phyloP scores from a whole-genome alignment of 169 alveolate genomes.

The Eimeria sp. region DNA sequence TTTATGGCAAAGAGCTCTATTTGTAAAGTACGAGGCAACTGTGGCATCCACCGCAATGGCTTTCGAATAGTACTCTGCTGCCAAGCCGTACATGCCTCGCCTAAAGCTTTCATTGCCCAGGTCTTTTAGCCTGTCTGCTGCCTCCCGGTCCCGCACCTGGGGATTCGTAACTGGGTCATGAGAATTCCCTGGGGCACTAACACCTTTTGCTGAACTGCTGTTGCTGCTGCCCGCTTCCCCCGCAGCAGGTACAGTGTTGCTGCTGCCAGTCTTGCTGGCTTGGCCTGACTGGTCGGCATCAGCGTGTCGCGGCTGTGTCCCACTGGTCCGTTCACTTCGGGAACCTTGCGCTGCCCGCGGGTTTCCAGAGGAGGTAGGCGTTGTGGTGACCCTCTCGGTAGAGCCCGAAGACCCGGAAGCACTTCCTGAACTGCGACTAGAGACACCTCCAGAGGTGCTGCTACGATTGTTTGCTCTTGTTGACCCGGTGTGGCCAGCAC shows the following conservation, averaged over 20 bases:
- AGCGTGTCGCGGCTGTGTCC: not conserved
- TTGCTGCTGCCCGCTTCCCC: slow-evolving; percentile 9
- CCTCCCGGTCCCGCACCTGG: slow-evolving; percentile 42
- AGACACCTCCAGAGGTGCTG: slow-evolving; percentile 10
- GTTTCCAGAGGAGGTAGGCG: slow-evolving; percentile 18
- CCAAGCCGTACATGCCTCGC: slow-evolving; percentile 91
- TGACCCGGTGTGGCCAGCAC: not conserved
- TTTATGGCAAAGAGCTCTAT: slow-evolving; percentile 92
- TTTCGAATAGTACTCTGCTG: slow-evolving; percentile 90
- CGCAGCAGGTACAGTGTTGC: not conserved
- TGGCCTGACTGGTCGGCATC: not conserved
- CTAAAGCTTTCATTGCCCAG: slow-evolving; percentile 91
- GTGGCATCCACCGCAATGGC: slow-evolving; percentile 89
- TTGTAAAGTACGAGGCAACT: slow-evolving; percentile 90
- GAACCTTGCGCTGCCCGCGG: not conserved
- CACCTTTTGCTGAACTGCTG: slow-evolving; percentile 13
- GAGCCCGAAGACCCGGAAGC: not conserved
- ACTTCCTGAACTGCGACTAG: slow-evolving; percentile 22
- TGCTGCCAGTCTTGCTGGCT: slow-evolving; percentile 23
- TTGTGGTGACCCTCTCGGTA: not conserved
- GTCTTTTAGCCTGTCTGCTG: slow-evolving; percentile 73
- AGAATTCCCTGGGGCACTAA: not conserved
- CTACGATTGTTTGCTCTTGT: slow-evolving; percentile 3
- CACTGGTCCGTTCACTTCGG: not conserved
- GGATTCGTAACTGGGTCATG: not conserved